phyloP scores from a whole-genome alignment of 2,329 filamentous ascomycete species.

The Monilinia fructigena region DNA sequence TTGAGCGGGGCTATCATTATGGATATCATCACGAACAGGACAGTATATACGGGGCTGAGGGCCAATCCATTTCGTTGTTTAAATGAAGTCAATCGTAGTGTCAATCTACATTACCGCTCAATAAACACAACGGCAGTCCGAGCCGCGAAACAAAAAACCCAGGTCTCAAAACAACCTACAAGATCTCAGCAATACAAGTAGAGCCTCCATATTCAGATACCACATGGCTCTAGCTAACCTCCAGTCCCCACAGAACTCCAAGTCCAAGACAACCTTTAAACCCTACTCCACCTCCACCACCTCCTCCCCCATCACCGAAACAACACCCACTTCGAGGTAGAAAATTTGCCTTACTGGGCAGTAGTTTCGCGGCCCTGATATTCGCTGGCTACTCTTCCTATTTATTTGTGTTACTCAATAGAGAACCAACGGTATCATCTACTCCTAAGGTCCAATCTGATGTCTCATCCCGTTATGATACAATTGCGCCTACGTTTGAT shows the following conservation, averaged over 20 bases:
- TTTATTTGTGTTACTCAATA: slow-evolving; percentile 41
- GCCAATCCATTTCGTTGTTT: neutral
- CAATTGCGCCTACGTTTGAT: slow-evolving; percentile 56
- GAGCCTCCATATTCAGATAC: neutral
- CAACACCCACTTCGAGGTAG: slow-evolving; percentile 34
- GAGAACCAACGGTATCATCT: slow-evolving; percentile 28
- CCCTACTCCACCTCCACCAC: slow-evolving; percentile 8
- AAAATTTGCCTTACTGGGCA: slow-evolving; percentile 33
- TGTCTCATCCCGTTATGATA: slow-evolving; percentile 39
- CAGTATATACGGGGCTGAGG: neutral
- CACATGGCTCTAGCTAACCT: neutral
- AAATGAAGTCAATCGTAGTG: neutral
- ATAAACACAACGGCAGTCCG: slow-evolving; percentile 19
- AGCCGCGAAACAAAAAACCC: slow-evolving; percentile 1
- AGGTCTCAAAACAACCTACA: neutral
- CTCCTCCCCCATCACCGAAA: slow-evolving; percentile 15
- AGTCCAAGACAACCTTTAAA: slow-evolving; percentile 25
- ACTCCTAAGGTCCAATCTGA: slow-evolving; percentile 32
- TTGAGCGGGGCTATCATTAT: neutral
- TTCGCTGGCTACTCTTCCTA: slow-evolving; percentile 35
- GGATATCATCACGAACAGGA: slow-evolving; percentile 16
- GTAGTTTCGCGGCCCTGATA: slow-evolving; percentile 17
- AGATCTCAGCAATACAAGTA: slow-evolving; percentile 20
- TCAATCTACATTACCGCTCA: neutral
- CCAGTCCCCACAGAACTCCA: slow-evolving; percentile 27